These are phyloP conservation scores for Grosmannia huntii DNA, from an alignment of 2,329 filamentous ascomycete species.

Conservation along the genomic window DNA sequence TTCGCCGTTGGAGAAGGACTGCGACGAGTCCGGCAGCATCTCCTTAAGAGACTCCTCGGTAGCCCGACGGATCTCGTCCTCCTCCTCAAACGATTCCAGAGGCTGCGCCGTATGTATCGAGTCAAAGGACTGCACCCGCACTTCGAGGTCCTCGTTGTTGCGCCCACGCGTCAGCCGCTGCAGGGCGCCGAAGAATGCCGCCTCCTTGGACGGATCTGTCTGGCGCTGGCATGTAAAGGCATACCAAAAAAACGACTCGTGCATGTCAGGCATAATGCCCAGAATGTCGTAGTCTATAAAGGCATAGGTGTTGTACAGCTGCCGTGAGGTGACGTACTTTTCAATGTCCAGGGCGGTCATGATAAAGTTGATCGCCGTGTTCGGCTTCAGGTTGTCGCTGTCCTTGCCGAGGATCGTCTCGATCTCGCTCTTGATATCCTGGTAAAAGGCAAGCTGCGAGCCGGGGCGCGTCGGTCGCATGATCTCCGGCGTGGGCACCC, in stretches of 20 bases:
- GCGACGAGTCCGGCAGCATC: neutral
- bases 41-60: conserved; percentile 11
- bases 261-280: conserved; percentile 13
- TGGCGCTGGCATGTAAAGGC: conserved; percentile 16
- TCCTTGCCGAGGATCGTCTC: conserved; percentile 24
- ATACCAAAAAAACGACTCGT: conserved; percentile 16
- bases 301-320: conserved; percentile 1
- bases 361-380: conserved; percentile 16
- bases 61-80: conserved; percentile 12
- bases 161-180: conserved; percentile 12
- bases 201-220: conserved; percentile 9
- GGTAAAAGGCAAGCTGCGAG: conserved; percentile 33
- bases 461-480: conserved; percentile 24
- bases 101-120: conserved; percentile 9
- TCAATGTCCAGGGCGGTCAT: conserved; percentile 11
- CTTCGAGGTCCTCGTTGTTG: conserved; percentile 12
- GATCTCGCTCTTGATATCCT: conserved; percentile 36
- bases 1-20: neutral
- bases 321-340: conserved; percentile 2
- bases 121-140: conserved; percentile 9
- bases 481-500: conserved; percentile 22
- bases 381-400: conserved; percentile 11
- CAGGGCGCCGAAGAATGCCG: conserved; percentile 10
- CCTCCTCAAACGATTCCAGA: neutral
- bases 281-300: conserved; percentile 12